These are phyloP conservation scores for Zygosaccharomyces bisporus DNA, from an alignment of 805 yeast genomes.

Conservation along the genomic window DNA sequence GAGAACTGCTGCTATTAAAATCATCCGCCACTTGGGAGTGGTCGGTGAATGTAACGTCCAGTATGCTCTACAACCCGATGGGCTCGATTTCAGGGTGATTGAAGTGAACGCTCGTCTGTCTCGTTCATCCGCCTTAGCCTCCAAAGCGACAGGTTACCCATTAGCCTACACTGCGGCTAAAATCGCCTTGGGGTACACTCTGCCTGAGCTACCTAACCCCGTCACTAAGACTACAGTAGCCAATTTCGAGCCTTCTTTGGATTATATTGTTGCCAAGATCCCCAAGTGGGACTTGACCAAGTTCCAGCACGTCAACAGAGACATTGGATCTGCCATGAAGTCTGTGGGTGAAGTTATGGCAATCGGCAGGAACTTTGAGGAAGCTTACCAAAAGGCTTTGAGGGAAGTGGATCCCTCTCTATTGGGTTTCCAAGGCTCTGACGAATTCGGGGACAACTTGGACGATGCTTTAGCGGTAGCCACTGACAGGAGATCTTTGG, in stretches of 20 bases:
- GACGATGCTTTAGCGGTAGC: constrained; percentile 79
- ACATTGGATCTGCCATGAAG: constrained; percentile 94
- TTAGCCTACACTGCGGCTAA: constrained; percentile 98
- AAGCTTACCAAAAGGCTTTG: constrained; percentile 94
- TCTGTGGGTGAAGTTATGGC: constrained; percentile 99
- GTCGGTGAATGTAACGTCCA: constrained; percentile 99
- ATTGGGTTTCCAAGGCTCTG: constrained; percentile 86
- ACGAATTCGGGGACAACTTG: constrained; percentile 63
- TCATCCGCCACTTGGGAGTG: constrained; percentile 95
- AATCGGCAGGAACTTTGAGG: constrained; percentile 96
- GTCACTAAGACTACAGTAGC: constrained; percentile 96
- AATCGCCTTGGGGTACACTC: constrained; percentile 89
- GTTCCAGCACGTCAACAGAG: constrained; percentile 92
- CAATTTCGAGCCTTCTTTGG: constrained; percentile 94
- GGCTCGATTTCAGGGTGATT: constrained; percentile 91
- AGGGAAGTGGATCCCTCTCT: constrained; percentile 92
- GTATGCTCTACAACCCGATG: constrained; percentile 93
- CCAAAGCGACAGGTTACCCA: constrained; percentile 98
- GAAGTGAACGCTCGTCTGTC: constrained; percentile 97
- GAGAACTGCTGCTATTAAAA: constrained; percentile 94
- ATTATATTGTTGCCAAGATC: constrained; percentile 93
- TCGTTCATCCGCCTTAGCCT: constrained; percentile 95
- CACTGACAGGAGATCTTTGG: constrained; percentile 95
- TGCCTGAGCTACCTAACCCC: constrained; percentile 93
- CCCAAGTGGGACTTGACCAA: constrained; percentile 98